Base-by-base conservation (phyloP, 2,329 filamentous ascomycete genomes). In the Neonectria coccinea region DNA sequence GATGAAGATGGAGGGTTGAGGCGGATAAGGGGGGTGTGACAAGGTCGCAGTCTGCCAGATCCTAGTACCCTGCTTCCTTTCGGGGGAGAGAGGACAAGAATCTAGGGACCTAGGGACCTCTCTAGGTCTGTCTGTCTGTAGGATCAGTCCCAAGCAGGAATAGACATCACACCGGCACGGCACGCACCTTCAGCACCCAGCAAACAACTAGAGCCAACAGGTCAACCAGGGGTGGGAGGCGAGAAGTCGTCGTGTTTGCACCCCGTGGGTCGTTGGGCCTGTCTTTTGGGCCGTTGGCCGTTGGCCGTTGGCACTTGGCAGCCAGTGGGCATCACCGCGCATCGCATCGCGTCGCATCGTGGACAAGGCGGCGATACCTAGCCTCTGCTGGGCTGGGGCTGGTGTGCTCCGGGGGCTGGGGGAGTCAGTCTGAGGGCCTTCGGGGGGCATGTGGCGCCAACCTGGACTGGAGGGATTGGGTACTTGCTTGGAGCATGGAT, bases 41-140 rank as follows among this genome's bases (percentile, higher is more conserved):
- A 58, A 67, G 59, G 52, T 55, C 61, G 58, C 59, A 61, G 60
- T 65, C 60, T 27, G 47, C 56, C 39, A 59, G 48, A 59, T 53
- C 56, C 56, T 39, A 27, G 56, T 45, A 50, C 59, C 55, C 67
- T 62, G 59, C 50, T 56, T 59, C 45, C 63, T 61, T 70, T 63
- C 68, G 61, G 61, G 57, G 65, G 67, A 51, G 27, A 33, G 27
- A 22, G 27, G 31, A 51, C 47, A 27, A 25, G 47, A 39, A 39
- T n/a, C 36, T 39, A 39, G 36, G 36, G 36, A 39, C 36, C 36
- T n/a, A 39, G 36, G 36, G 16, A n/a, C 36, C 36, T 39, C 36
- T 39, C 5, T 25, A 5, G 25, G 25, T 25, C 25, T 25, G 5
- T 22, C 14, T 39, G 12, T 39, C 36, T n/a, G 14, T 16, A 39